These are phyloP conservation scores for Dactylellina haptotyla DNA, from an alignment of 2,329 filamentous ascomycete species.

Conservation along the genomic window DNA sequence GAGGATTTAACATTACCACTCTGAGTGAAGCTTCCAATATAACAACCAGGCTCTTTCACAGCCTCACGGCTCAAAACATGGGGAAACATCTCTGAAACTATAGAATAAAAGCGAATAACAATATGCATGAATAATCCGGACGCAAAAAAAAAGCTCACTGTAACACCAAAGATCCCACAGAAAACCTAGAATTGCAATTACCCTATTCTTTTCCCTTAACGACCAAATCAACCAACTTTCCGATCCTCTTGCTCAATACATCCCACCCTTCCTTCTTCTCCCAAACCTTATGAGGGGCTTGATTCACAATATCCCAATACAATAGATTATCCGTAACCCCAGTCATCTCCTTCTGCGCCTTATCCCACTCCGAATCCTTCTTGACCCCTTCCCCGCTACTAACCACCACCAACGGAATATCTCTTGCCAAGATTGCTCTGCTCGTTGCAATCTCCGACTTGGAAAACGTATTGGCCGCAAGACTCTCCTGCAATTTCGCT, in stretches of 20 bases:
- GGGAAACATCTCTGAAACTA: no score
- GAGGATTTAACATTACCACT: no score
- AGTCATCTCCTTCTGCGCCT: slow-evolving; percentile 84
- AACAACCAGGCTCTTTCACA: no score
- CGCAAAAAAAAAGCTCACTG: not conserved
- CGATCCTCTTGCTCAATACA: slow-evolving; percentile 80
- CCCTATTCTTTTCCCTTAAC: slow-evolving; percentile 4
- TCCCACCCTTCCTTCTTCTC: slow-evolving; percentile 75
- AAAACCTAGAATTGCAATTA: slow-evolving; percentile 12
- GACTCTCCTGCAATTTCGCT: slow-evolving; percentile 88
- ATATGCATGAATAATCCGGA: not conserved
- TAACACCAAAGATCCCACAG: not conserved
- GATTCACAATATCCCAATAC: slow-evolving; percentile 85
- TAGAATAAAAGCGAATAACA: no score
- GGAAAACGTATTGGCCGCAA: slow-evolving; percentile 85
- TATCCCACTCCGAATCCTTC: slow-evolving; percentile 77
- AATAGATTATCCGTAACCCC: slow-evolving; percentile 80
- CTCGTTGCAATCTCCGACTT: slow-evolving; percentile 83
- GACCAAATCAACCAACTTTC: slow-evolving; percentile 68
- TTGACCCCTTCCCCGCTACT: slow-evolving; percentile 80
- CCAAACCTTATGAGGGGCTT: slow-evolving; percentile 90
- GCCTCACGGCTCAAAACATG: no score
- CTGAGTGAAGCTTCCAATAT: no score
- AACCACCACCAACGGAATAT: slow-evolving; percentile 80
- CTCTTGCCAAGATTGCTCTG: slow-evolving; percentile 78